Evolutionary conservation across 2,329 filamentous ascomycete species (phyloP).

Genomic region (Helicocarpus griseus): DNA sequence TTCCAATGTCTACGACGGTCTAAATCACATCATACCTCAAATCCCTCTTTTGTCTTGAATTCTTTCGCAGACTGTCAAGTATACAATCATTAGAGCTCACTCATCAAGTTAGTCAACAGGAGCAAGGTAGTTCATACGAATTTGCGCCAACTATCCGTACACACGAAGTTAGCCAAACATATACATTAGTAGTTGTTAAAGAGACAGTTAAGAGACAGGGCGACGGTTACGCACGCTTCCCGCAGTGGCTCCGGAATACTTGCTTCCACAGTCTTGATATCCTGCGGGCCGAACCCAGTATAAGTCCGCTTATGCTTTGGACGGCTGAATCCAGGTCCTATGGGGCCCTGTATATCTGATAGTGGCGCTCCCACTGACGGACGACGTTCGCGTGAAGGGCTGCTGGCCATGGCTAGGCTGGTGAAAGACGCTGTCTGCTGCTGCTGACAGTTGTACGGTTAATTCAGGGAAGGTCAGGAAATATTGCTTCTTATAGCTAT

Average conservation of each 20-base stretch:
- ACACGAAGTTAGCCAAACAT: neutral
- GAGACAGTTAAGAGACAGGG: neutral
- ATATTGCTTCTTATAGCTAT: too few species aligned
- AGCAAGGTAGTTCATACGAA: constrained; percentile 33
- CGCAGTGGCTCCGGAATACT: constrained; percentile 81
- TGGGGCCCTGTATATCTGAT: constrained; percentile 72
- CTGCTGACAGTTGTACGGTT: neutral
- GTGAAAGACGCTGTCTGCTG: too few species aligned
- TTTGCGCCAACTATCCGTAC: constrained; percentile 46
- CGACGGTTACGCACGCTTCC: constrained; percentile 50
- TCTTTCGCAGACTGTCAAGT: constrained; percentile 47
- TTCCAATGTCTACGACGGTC: neutral
- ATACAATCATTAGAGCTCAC: constrained; percentile 6
- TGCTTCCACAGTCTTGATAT: constrained; percentile 92
- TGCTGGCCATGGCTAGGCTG: neutral
- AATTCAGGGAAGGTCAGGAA: neutral
- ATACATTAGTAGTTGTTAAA: neutral
- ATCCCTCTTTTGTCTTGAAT: constrained; percentile 73
- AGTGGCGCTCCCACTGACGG: constrained; percentile 76
- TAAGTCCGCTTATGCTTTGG: constrained; percentile 97
- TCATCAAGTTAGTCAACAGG: neutral
- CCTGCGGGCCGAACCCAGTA: constrained; percentile 79
- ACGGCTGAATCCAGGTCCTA: constrained; percentile 76
- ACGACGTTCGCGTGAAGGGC: constrained; percentile 60
- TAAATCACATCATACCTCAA: constrained; percentile 41